Conservation (phyloP, 345 rosid species). For the Camelina neglecta region DNA sequence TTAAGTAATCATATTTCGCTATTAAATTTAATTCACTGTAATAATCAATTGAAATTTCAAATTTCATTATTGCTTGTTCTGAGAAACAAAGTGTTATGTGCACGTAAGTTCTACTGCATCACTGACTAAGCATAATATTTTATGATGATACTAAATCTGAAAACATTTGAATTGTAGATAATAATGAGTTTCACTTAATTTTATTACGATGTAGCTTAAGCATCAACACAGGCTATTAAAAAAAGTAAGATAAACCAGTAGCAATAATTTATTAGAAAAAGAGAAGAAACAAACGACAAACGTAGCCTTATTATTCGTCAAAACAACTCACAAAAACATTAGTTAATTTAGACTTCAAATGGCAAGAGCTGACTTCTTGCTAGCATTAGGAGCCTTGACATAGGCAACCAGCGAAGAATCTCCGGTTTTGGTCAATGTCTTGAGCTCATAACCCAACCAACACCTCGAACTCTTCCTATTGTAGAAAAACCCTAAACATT, state of each 20-base stretch:
- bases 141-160: background rate
- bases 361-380: constrained; percentile 7
- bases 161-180: background rate
- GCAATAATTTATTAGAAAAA: background rate
- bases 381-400: constrained; percentile 41
- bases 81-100: background rate
- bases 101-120: background rate
- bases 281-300: background rate
- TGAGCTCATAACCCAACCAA: constrained; percentile 66
- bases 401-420: constrained; percentile 41
- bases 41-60: too few species aligned
- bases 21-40: too few species aligned
- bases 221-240: background rate
- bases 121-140: background rate
- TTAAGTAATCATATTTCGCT: background rate
- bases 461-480: constrained; percentile 51
- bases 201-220: constrained; percentile 29
- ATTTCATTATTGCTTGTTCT: background rate
- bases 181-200: background rate
- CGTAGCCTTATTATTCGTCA: background rate
- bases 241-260: background rate
- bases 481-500: constrained; percentile 66
- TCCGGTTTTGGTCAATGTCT: constrained; percentile 48
- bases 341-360: constrained; percentile 13
- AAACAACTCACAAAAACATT: background rate